Percentiles rank a stretch among this genome's conserved stretches.
phyloP scores from a whole-genome alignment of 73 alveolate genomes.

The Stentor roeselii region DNA sequence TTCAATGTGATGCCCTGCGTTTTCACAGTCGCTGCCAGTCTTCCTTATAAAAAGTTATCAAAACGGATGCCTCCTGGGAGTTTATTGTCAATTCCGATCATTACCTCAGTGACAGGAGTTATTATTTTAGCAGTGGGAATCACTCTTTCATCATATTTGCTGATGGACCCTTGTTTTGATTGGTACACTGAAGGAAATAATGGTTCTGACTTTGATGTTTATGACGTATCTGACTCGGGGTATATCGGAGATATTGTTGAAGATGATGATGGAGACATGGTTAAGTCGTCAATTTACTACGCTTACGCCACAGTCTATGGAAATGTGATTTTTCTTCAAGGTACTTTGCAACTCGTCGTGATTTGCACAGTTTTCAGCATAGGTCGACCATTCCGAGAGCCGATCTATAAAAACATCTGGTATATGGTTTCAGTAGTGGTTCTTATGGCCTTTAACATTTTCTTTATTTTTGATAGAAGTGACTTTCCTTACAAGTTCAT shows the following conservation, averaged over 20 bases:
- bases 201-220: background rate
- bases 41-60: conserved; percentile 77
- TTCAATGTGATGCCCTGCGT: conserved; percentile 78
- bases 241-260: no score
- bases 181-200: background rate
- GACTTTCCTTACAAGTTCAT: no score
- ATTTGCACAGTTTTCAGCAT: background rate
- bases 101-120: background rate
- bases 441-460: no score
- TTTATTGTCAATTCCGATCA: background rate
- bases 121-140: background rate
- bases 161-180: background rate
- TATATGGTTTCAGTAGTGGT: no score
- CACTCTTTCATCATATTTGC: background rate
- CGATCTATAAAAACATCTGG: background rate
- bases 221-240: conserved; percentile 15
- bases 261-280: no score
- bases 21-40: conserved; percentile 84
- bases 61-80: background rate
- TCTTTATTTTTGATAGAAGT: no score
- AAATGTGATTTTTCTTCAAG: background rate
- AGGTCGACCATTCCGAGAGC: background rate
- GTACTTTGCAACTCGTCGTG: background rate
- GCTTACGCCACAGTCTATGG: no score
- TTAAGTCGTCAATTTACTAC: no score